phyloP scores from a whole-genome alignment of 2,329 filamentous ascomycete genomes.

The Corinectria fuckeliana region DNA sequence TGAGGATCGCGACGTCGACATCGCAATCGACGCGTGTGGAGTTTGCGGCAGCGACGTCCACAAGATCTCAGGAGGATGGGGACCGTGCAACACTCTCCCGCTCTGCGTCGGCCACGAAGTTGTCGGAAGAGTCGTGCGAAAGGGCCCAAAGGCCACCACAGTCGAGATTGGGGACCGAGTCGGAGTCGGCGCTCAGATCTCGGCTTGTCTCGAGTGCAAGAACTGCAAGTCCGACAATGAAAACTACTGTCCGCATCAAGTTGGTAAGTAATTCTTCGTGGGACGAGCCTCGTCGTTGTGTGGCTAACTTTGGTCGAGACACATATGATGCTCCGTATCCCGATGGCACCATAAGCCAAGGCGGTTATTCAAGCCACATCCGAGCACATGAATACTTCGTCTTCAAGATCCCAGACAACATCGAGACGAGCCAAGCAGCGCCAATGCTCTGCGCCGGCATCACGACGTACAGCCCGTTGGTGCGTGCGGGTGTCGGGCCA shows the following conservation, averaged over 20 bases:
- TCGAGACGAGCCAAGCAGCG: conserved; percentile 58
- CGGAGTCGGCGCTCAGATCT: conserved; percentile 67
- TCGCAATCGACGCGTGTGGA: conserved; percentile 74
- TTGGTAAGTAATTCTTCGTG: conserved; percentile 34
- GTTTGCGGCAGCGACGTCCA: conserved; percentile 68
- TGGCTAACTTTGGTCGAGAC: conserved; percentile 23
- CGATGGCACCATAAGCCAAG: conserved; percentile 68
- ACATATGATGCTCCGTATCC: conserved; percentile 66
- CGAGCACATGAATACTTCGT: conserved; percentile 64
- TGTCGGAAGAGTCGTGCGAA: conserved; percentile 59
- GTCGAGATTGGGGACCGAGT: conserved; percentile 69
- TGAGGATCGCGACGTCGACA: conserved; percentile 58
- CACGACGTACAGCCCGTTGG: conserved; percentile 74
- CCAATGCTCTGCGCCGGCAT: conserved; percentile 82
- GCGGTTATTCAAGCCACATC: conserved; percentile 63
- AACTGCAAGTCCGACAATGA: conserved; percentile 56
- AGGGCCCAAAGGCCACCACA: conserved; percentile 52
- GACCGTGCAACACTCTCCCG: conserved; percentile 51
- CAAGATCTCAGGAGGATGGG: conserved; percentile 64
- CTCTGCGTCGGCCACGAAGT: conserved; percentile 66
- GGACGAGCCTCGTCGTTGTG: not conserved
- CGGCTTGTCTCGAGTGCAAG: conserved; percentile 59
- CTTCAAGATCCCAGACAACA: conserved; percentile 62
- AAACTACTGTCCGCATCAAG: conserved; percentile 55
- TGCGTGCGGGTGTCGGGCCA: conserved; percentile 69